A percentile compares a stretch with the other conserved stretches of the same genome.
Evolutionary conservation across 176 grass and related monocot species (phyloP).

Genomic region (Paspalum notatum): DNA sequence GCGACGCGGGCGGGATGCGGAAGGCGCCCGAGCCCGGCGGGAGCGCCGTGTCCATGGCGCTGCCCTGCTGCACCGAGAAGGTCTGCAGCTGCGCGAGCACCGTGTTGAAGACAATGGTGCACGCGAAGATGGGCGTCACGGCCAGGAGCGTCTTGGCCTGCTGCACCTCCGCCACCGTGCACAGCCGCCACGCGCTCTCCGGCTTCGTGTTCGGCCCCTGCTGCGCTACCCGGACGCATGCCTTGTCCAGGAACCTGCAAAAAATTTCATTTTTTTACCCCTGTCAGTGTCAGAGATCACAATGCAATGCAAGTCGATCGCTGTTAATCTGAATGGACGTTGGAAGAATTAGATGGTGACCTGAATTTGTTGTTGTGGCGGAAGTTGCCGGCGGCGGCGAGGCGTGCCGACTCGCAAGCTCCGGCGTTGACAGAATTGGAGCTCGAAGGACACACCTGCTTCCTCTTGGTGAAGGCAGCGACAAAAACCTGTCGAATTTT

Average conservation of each 20-base stretch:
- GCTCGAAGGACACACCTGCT: conserved; percentile 74
- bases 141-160: conserved; percentile 85
- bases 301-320: not conserved
- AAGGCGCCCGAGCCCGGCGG: conserved; percentile 46
- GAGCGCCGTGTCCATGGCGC: conserved; percentile 81
- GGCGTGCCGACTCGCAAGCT: conserved; percentile 28
- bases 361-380: conserved; percentile 74
- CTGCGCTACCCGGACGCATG: conserved; percentile 55
- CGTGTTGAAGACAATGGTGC: conserved; percentile 99
- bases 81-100: conserved; percentile 97
- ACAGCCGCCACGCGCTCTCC: conserved; percentile 78
- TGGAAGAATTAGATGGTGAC: conserved; percentile 37
- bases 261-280: not conserved
- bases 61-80: conserved; percentile 97
- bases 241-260: conserved; percentile 89
- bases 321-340: not conserved
- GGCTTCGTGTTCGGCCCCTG: conserved; percentile 44
- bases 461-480: conserved; percentile 81
- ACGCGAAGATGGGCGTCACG: conserved; percentile 93
- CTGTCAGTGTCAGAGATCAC: not conserved
- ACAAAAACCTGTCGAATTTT: conserved; percentile 80
- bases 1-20: conserved; percentile 82
- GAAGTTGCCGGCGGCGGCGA: conserved; percentile 28
- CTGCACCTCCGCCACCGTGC: conserved; percentile 69
- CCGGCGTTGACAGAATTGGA: conserved; percentile 32